phyloP scores from a whole-genome alignment of 2,329 filamentous ascomycete genomes.

The Arthroderma uncinatum region DNA sequence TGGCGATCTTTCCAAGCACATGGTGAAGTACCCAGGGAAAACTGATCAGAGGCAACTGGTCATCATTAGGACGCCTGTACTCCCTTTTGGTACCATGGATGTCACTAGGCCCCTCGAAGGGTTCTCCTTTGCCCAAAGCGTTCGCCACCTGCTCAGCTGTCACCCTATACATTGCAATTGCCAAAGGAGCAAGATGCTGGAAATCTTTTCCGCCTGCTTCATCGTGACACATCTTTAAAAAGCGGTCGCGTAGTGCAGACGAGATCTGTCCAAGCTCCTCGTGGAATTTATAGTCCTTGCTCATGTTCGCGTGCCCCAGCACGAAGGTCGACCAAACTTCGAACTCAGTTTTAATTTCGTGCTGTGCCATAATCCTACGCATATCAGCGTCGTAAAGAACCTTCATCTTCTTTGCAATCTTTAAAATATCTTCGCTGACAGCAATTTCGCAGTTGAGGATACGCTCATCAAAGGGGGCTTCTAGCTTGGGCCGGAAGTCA shows the following conservation, averaged over 20 bases:
- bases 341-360: slow-evolving; percentile 75
- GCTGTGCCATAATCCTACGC: slow-evolving; percentile 70
- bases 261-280: slow-evolving; percentile 68
- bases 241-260: slow-evolving; percentile 54
- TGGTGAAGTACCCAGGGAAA: slow-evolving; percentile 86
- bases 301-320: slow-evolving; percentile 59
- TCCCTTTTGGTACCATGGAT: slow-evolving; percentile 10
- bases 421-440: slow-evolving; percentile 45
- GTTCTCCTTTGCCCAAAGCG: slow-evolving; percentile 41
- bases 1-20: slow-evolving; percentile 60
- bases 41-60: slow-evolving; percentile 65
- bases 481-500: slow-evolving; percentile 62
- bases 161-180: slow-evolving; percentile 78
- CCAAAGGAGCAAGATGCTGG: slow-evolving; percentile 55
- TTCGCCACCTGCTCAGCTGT: slow-evolving; percentile 59
- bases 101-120: slow-evolving; percentile 12
- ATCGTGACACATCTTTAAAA: slow-evolving; percentile 54
- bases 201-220: slow-evolving; percentile 52
- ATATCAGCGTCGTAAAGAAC: slow-evolving; percentile 64
- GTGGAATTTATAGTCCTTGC: slow-evolving; percentile 71
- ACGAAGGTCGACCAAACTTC: slow-evolving; percentile 86
- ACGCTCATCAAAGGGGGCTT: slow-evolving; percentile 61
- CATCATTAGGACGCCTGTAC: slow-evolving; percentile 18
- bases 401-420: slow-evolving; percentile 57
- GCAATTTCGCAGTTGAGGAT: slow-evolving; percentile 53